phyloP scores from a whole-genome alignment of 345 rosid species.

The Melaleuca alternifolia region DNA sequence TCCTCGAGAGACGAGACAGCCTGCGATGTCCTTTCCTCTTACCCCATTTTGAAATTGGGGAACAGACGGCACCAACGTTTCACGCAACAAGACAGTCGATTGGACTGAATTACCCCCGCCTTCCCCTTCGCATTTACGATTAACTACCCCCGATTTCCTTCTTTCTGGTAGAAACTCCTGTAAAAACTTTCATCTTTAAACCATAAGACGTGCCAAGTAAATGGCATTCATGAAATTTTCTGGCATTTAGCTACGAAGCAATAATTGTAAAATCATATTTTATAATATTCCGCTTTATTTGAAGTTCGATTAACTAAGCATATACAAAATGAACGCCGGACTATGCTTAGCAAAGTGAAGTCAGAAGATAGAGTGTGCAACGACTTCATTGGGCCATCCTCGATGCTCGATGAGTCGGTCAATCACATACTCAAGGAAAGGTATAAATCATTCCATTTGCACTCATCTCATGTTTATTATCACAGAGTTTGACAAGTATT shows the following conservation, averaged over 20 bases:
- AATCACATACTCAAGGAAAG: not conserved
- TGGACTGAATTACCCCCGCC: not conserved
- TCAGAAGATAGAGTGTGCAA: not conserved
- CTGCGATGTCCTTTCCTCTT: not conserved
- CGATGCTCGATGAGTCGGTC: rapidly evolving
- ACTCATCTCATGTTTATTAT: no score
- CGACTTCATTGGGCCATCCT: not conserved
- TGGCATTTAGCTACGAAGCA: not conserved
- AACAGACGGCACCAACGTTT: not conserved
- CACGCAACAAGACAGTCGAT: not conserved
- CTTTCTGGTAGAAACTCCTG: not conserved
- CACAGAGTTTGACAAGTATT: no score
- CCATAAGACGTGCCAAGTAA: not conserved
- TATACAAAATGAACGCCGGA: not conserved
- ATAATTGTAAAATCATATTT: not conserved
- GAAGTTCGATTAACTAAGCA: not conserved
- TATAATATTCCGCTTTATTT: not conserved
- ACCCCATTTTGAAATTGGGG: not conserved
- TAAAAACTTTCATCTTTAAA: not conserved
- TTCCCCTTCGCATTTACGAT: not conserved
- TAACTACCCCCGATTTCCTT: not conserved
- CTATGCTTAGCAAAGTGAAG: not conserved
- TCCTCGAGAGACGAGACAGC: not conserved
- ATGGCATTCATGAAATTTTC: rapidly evolving
- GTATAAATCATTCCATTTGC: no score